These are phyloP conservation scores for Irpex lacteus DNA, from an alignment of 1,284 basidiomycete species.

Conservation along the genomic window DNA sequence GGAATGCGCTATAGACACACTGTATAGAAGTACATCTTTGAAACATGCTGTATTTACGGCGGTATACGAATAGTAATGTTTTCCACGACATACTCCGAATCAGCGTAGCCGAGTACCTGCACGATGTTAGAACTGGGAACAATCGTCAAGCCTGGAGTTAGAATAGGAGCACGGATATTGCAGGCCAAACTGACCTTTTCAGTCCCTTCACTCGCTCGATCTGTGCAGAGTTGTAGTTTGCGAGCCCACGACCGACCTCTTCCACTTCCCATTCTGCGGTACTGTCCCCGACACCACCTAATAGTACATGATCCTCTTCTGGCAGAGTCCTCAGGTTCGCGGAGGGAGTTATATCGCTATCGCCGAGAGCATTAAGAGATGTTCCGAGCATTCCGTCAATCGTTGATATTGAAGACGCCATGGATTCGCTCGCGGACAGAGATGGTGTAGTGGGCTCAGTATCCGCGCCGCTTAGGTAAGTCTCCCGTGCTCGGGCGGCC, in stretches of 20 bases:
- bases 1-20: background rate
- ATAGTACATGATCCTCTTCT: conserved; percentile 30
- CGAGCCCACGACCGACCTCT: conserved; percentile 91
- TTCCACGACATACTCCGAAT: conserved; percentile 96
- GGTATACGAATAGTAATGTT: conserved; percentile 72
- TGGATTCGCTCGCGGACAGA: conserved; percentile 29
- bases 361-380: conserved; percentile 29
- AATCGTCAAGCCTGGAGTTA: conserved; percentile 1
- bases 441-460: conserved; percentile 45
- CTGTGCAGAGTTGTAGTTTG: conserved; percentile 95
- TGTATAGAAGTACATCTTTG: background rate
- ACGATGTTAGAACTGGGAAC: conserved; percentile 74
- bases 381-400: conserved; percentile 39
- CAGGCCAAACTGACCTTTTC: conserved; percentile 64
- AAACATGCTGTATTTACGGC: conserved; percentile 19
- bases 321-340: conserved; percentile 20
- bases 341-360: conserved; percentile 30
- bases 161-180: background rate
- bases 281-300: conserved; percentile 29
- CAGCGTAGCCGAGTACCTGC: conserved; percentile 86
- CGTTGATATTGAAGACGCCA: conserved; percentile 37
- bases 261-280: conserved; percentile 71
- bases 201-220: conserved; percentile 87
- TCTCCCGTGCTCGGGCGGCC: conserved; percentile 27
- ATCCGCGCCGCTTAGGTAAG: conserved; percentile 25